Conservation (phyloP, 2,329 filamentous ascomycete genomes). For the Aspergillus glaucus region DNA sequence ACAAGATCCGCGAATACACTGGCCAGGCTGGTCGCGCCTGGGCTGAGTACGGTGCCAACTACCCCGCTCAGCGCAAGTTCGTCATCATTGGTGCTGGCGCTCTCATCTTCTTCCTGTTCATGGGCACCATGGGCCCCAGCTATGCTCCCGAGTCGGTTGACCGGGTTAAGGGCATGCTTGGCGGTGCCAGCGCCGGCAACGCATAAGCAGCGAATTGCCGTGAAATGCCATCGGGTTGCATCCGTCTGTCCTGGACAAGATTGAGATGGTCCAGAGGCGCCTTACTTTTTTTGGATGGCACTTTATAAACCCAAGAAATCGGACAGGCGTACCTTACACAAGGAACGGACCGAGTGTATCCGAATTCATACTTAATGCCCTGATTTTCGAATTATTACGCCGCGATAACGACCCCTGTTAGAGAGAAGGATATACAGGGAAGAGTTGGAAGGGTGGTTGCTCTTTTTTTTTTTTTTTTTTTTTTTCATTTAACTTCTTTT, state of each 20-base stretch:
- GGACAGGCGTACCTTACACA: not conserved
- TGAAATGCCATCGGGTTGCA: not conserved
- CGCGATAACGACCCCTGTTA: slow-evolving; percentile 10
- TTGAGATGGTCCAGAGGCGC: not conserved
- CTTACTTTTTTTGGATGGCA: not conserved
- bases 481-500: slow-evolving; percentile 2
- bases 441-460: slow-evolving; percentile 1
- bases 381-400: not conserved
- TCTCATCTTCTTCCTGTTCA: slow-evolving; percentile 65
- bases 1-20: slow-evolving; percentile 75
- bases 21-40: slow-evolving; percentile 67
- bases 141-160: slow-evolving; percentile 33
- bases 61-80: slow-evolving; percentile 72
- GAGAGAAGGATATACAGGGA: not conserved
- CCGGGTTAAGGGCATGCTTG: slow-evolving; percentile 31
- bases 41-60: slow-evolving; percentile 75
- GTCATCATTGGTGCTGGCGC: slow-evolving; percentile 61
- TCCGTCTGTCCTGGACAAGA: not conserved
- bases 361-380: not conserved
- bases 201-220: slow-evolving; percentile 16
- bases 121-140: slow-evolving; percentile 54
- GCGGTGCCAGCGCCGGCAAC: slow-evolving; percentile 28
- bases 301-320: not conserved
- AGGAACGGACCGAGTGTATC: not conserved
- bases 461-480: not conserved